A percentile compares a stretch with the other conserved stretches of the same genome.
Conservation (phyloP, 805 yeast genomes). For the Sugiyamaella mastotermitis region DNA sequence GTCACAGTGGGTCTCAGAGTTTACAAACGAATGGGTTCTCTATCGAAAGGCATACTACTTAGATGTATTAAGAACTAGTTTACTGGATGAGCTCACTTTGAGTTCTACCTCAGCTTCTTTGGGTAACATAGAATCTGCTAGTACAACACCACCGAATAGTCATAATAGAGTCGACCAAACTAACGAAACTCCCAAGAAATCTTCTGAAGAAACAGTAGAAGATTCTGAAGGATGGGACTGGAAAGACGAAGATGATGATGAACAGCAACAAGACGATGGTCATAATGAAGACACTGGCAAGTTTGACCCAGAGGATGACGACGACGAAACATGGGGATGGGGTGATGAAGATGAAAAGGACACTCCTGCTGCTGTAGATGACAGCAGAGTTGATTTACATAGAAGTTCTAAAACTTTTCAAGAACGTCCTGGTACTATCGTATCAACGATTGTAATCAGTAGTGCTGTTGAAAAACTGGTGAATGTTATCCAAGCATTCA, state of each 20-base stretch:
- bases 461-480: neutral
- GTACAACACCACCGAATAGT: too few relatives aligned
- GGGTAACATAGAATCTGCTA: too few relatives aligned
- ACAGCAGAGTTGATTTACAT: neutral
- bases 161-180: too few relatives aligned
- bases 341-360: constrained; percentile 17
- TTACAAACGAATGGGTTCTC: constrained; percentile 19
- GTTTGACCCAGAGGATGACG: constrained; percentile 5
- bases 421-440: neutral
- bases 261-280: constrained; percentile 4
- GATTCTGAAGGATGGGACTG: constrained; percentile 17
- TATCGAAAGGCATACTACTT: constrained; percentile 14
- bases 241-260: constrained; percentile 17
- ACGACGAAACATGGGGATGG: constrained; percentile 22
- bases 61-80: constrained; percentile 8
- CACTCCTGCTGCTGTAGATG: neutral
- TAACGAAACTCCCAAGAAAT: too few relatives aligned
- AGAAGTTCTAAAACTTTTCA: neutral
- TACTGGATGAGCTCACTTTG: too few relatives aligned
- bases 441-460: neutral
- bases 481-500: neutral
- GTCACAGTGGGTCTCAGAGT: constrained; percentile 16
- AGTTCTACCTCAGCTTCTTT: too few relatives aligned
- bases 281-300: constrained; percentile 1
- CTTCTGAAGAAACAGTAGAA: neutral